Base-by-base conservation (phyloP, 176 grass and related monocot genomes). In the Aegilops umbellulata region DNA sequence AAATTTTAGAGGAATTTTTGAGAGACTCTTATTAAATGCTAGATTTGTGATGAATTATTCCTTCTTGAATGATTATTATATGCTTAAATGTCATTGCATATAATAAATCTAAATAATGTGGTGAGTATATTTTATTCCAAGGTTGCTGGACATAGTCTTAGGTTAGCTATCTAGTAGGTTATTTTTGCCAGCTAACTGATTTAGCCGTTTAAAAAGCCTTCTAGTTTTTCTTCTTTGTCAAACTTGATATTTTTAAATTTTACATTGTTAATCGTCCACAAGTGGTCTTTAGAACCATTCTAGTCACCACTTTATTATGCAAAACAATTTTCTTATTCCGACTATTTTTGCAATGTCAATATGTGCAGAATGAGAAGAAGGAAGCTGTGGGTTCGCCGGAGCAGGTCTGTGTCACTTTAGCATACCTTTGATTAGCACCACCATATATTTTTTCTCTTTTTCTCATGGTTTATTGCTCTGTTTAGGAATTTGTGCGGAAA, bases 401-500 rank as follows among this genome's bases (percentile, higher is more conserved):
- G 60, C 94, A 92, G 92, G 94, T 97, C 51, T 55, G 76, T 32
- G 81, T 46, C 76, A 53, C 49, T 58, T 58, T 78, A n/a, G 27
- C 38, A 19, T 88, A 62, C 7, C 22, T 81, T 39, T 9, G 68
- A 63, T 53, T 57, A 3, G 55, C 6, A 34, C 26, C 63, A 63
- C 16, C 23, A 26, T 75, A 11, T 83, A 15, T 10, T 15, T 29
- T 47, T 29, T 26, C 14, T 69, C 26, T 9, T 55, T 47, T 29
- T 83, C 26, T 83, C 47, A 83, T 60, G 29, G 5, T 2, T 84
- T 83, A 34, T 12, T 51, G 1, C 10, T 51, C 16, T 51, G 82
- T 83, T 80, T 77, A 97, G 95, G 90, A 92, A 53, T 97, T 91
- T 83, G 84, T 94, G 34, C 81, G 86, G 69, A 92, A 88, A 91